These are phyloP conservation scores for Evansstolkia leycettana DNA, from an alignment of 495 filamentous ascomycete species.

Conservation along the genomic window DNA sequence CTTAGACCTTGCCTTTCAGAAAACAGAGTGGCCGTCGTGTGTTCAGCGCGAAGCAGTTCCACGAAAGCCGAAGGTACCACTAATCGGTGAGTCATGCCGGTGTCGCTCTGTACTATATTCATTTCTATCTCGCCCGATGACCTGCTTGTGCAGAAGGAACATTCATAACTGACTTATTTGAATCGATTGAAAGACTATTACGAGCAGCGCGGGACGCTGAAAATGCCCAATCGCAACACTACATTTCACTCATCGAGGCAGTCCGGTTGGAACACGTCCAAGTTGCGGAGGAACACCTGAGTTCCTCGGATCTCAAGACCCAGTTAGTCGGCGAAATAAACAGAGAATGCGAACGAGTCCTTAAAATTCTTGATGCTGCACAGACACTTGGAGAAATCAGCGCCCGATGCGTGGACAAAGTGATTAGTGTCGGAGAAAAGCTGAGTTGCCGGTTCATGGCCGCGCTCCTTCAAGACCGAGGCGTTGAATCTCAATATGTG, in stretches of 20 bases:
- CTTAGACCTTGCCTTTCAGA: conserved; percentile 51
- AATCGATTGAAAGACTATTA: conserved; percentile 42
- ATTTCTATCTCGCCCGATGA: not conserved
- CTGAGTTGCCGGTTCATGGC: conserved; percentile 82
- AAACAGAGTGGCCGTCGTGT: conserved; percentile 74
- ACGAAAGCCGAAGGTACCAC: conserved; percentile 90
- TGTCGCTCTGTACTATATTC: not conserved
- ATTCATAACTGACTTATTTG: no score
- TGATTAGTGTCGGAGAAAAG: conserved; percentile 90
- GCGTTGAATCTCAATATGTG: conserved; percentile 73
- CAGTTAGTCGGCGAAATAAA: conserved; percentile 49
- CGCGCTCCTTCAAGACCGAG: conserved; percentile 60
- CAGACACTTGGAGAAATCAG: conserved; percentile 59
- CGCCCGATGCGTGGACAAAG: conserved; percentile 70
- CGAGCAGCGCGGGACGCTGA: conserved; percentile 55
- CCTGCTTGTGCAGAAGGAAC: not conserved
- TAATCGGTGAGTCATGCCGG: conserved; percentile 60
- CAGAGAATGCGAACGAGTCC: conserved; percentile 55
- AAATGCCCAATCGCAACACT: conserved; percentile 47
- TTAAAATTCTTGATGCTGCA: conserved; percentile 46
- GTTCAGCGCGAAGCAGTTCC: conserved; percentile 81
- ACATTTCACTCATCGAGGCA: conserved; percentile 57
- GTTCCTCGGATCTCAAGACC: conserved; percentile 43
- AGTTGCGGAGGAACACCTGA: conserved; percentile 51
- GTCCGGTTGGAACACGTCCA: conserved; percentile 63